Conservation (phyloP, 805 yeast species). For the Candida cerambycidarum region DNA sequence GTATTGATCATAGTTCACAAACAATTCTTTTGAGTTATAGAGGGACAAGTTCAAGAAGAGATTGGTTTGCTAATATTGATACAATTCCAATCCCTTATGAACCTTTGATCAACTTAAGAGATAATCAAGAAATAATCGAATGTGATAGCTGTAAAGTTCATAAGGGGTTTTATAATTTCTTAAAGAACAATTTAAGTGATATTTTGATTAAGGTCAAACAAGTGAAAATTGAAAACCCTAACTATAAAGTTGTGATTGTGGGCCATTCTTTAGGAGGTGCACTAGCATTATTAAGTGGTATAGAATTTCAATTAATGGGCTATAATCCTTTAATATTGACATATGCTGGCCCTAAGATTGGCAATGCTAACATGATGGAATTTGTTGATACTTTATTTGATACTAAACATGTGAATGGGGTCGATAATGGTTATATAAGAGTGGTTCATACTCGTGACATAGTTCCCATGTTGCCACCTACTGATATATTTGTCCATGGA, state of each 20-base stretch:
- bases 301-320: slow-evolving; percentile 58
- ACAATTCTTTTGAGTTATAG: slow-evolving; percentile 54
- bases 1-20: slow-evolving; percentile 44
- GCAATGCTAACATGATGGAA: slow-evolving; percentile 48
- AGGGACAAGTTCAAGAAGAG: slow-evolving; percentile 62
- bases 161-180: slow-evolving; percentile 57
- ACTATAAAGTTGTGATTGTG: slow-evolving; percentile 51
- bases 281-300: slow-evolving; percentile 58
- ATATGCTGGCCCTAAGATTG: slow-evolving; percentile 66
- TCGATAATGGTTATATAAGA: slow-evolving; percentile 50
- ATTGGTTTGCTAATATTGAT: slow-evolving; percentile 61
- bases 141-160: slow-evolving; percentile 63
- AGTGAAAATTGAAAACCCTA: slow-evolving; percentile 39
- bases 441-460: slow-evolving; percentile 58
- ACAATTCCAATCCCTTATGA: slow-evolving; percentile 46
- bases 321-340: slow-evolving; percentile 54
- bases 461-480: slow-evolving; percentile 62
- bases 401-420: slow-evolving; percentile 30
- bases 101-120: slow-evolving; percentile 36
- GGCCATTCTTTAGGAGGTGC: slow-evolving; percentile 86
- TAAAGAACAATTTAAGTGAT: slow-evolving; percentile 39
- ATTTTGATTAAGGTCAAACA: slow-evolving; percentile 36
- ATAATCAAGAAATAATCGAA: slow-evolving; percentile 12
- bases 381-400: slow-evolving; percentile 54
- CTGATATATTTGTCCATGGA: slow-evolving; percentile 41